Evolutionary conservation across 2,329 filamentous ascomycete species (phyloP), one percentile per base, ranked within the genome.

Genomic region (Pseudogymnoascus sp.): DNA sequence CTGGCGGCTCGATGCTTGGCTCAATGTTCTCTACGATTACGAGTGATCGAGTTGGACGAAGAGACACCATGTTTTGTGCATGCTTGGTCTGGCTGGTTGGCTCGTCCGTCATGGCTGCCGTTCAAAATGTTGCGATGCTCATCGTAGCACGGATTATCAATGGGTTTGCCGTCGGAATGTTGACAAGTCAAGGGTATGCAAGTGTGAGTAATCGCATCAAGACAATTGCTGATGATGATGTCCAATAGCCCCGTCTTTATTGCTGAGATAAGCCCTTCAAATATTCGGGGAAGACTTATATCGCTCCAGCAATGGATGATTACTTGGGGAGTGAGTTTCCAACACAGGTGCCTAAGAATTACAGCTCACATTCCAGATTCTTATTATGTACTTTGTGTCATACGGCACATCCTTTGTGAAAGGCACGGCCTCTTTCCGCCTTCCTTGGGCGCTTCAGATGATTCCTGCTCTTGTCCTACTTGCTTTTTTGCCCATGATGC

Each of bases 101-200:
- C 2, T 77, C 76, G 1, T 72, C 74, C 2, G 63, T 87, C 65
- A 77, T 81, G 61, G 81, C 78, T 53, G 80, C 83, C 10, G 75
- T 83, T 6, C 82, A 86, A 68, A 81, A 82, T 71, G 83, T 86
- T 63, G 78, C 76, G 38, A 85, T 86, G 88, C 79, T 91, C 21
- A 82, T 87, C 59, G 84, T 82, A 26, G 87, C 87, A 59, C 87
- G 88, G 69, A 73, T 89, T 72, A 84, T 91, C 76, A 89, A 89
- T 75, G 88, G 88, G 65, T 72, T 90, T 67, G 82, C 83, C 59
- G 87, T 90, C 65, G 88, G 88, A 67, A 89, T 90, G 72, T 87
- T 84, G 73, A 89, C 86, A 24, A 86, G 87, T 26, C 86, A 90
- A 71, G 87, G 89, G 44, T 50, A 50, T 3, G 44, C 29, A 50